Conservation (phyloP, 1,139 yeast genomes). For the Zygotorulaspora mrakii region DNA sequence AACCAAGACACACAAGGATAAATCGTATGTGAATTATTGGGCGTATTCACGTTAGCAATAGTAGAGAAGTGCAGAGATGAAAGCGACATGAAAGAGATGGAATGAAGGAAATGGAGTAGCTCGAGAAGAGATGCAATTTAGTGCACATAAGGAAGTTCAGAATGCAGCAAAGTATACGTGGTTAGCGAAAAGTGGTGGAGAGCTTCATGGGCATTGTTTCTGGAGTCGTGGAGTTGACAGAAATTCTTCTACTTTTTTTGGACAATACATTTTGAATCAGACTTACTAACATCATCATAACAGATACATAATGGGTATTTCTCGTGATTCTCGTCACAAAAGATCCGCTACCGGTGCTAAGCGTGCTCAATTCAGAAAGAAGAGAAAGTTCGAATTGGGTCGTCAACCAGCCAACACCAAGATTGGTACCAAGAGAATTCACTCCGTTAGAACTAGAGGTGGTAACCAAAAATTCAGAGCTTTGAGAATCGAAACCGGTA, state of each 20-base stretch:
- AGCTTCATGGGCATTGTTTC: no score
- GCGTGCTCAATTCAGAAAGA: constrained; percentile 99
- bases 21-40: constrained; percentile 16
- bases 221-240: no score
- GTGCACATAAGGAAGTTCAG: no score
- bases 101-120: no score
- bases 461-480: constrained; percentile 99
- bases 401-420: constrained; percentile 99
- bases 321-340: constrained; percentile 99
- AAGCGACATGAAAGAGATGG: no score
- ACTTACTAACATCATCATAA: constrained; percentile 23
- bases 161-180: no score
- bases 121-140: no score
- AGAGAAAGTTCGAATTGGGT: constrained; percentile 99
- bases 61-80: constrained; percentile 7
- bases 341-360: constrained; percentile 99
- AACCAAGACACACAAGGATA: constrained; percentile 18
- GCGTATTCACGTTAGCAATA: constrained; percentile 5
- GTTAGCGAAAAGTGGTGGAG: no score
- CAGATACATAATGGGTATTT: constrained; percentile 84
- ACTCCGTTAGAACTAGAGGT: constrained; percentile 99
- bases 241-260: no score
- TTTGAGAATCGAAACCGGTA: constrained; percentile 97
- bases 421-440: constrained; percentile 98
- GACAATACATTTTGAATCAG: no score